Percentiles rank a stretch among this genome's conserved stretches.
These are phyloP conservation scores for Byssochlamys sp. DNA, from an alignment of 2,329 filamentous ascomycete genomes.

Conservation along the genomic window DNA sequence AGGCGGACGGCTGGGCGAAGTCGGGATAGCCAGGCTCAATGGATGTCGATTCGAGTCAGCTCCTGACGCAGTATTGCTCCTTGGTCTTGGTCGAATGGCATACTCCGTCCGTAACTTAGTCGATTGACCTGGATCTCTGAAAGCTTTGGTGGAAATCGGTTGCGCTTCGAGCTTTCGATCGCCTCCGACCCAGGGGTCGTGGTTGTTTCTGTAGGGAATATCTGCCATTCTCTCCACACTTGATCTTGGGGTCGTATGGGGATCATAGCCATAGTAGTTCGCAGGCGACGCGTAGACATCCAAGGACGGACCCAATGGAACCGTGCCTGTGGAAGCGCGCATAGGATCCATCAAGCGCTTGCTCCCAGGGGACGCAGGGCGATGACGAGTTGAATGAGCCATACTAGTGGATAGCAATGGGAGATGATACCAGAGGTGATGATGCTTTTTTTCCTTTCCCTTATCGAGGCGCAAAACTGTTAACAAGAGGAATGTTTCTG, in stretches of 20 bases:
- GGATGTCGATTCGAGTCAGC: constrained; percentile 19
- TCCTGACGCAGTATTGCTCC: constrained; percentile 26
- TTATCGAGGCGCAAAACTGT: background rate
- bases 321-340: constrained; percentile 33
- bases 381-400: constrained; percentile 22
- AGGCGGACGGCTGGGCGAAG: constrained; percentile 11
- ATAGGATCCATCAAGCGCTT: constrained; percentile 27
- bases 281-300: constrained; percentile 24
- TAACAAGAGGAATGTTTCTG: background rate
- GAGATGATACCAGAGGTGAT: background rate
- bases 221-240: constrained; percentile 15
- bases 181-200: constrained; percentile 17
- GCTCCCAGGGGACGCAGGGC: constrained; percentile 25
- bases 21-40: constrained; percentile 19
- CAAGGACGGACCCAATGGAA: constrained; percentile 24
- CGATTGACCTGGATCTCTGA: constrained; percentile 21
- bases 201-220: constrained; percentile 17
- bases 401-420: constrained; percentile 12
- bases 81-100: constrained; percentile 25
- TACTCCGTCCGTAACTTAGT: constrained; percentile 29
- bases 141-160: constrained; percentile 23
- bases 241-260: constrained; percentile 21
- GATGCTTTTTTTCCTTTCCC: background rate
- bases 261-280: constrained; percentile 19
- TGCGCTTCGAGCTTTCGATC: constrained; percentile 24